Evolutionary conservation across 1,284 basidiomycete genomes (phyloP).

Genomic region (Wallemia ichthyophaga): DNA sequence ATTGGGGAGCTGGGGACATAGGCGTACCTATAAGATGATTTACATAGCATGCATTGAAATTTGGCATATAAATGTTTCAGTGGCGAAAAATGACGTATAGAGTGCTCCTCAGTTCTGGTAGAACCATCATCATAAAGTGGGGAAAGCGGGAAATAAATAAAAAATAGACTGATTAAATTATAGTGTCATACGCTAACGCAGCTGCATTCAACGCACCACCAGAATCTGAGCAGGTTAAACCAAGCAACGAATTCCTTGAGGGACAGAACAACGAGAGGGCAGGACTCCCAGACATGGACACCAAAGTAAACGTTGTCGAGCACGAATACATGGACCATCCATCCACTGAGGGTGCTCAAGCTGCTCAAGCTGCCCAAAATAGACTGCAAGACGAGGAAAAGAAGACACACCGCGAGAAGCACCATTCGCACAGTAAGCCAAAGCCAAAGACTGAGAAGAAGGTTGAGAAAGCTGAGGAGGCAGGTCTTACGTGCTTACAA

Average conservation of each 20-base stretch:
- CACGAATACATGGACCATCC: slow-evolving; percentile 15
- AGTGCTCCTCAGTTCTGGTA: not conserved
- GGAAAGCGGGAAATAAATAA: not conserved
- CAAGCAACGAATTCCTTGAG: slow-evolving; percentile 30
- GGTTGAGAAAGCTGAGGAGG: slow-evolving; percentile 24
- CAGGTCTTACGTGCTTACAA: slow-evolving; percentile 12
- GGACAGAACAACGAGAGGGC: slow-evolving; percentile 16
- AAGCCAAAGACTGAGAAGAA: slow-evolving; percentile 13
- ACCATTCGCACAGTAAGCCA: slow-evolving; percentile 1
- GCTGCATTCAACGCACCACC: slow-evolving; percentile 28
- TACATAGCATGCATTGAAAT: not conserved
- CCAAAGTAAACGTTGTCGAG: slow-evolving; percentile 26
- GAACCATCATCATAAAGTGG: not conserved
- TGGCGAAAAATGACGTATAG: too few species aligned
- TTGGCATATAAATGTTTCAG: too few species aligned
- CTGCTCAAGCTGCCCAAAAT: not conserved
- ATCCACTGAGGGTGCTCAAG: not conserved
- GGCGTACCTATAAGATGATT: not conserved
- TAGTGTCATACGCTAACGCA: slow-evolving; percentile 35
- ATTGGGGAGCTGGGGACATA: slow-evolving; percentile 45
- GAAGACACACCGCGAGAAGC: slow-evolving; percentile 7
- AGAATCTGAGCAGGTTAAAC: slow-evolving; percentile 24
- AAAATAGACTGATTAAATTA: not conserved
- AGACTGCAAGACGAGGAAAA: slow-evolving; percentile 4
- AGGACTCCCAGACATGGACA: slow-evolving; percentile 13